A percentile compares a stretch with the other conserved stretches of the same genome.
phyloP scores from a whole-genome alignment of 2,329 filamentous ascomycete species.

The Neopestalotiopsis rosae region DNA sequence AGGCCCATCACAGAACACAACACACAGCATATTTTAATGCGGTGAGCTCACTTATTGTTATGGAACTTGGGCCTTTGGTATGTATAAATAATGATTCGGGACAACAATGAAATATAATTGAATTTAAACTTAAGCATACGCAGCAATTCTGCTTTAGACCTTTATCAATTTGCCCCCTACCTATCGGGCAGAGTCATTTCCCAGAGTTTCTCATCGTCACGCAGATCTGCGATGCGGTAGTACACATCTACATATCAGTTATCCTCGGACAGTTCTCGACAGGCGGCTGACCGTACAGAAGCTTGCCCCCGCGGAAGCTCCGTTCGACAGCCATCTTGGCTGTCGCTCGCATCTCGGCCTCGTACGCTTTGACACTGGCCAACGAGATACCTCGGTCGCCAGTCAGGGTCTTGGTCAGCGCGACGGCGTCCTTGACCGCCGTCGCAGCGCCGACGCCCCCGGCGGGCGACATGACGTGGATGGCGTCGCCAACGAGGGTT shows the following conservation, averaged over 20 bases:
- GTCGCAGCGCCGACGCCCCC: neutral
- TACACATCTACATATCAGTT: neutral
- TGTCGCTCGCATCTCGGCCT: neutral
- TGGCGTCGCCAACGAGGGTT: neutral
- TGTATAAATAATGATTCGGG: no score
- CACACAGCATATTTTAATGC: no score
- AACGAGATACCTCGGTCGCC: neutral
- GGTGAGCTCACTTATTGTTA: no score
- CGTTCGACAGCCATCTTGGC: slow-evolving; percentile 9
- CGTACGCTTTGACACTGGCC: neutral
- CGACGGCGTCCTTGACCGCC: neutral
- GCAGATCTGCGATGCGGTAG: neutral
- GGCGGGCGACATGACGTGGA: neutral
- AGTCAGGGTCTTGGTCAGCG: neutral
- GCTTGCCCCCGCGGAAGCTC: slow-evolving; percentile 12
- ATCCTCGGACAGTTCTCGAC: neutral
- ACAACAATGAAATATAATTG: no score
- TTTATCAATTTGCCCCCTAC: no score
- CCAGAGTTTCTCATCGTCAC: neutral
- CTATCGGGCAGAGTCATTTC: neutral
- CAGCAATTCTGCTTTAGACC: no score
- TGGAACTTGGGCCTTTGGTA: no score
- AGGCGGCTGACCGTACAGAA: slow-evolving; percentile 1
- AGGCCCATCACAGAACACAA: no score
- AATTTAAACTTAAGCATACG: no score